phyloP scores from a whole-genome alignment of 2,329 filamentous ascomycete species.

The Dactylellina leptospora region DNA sequence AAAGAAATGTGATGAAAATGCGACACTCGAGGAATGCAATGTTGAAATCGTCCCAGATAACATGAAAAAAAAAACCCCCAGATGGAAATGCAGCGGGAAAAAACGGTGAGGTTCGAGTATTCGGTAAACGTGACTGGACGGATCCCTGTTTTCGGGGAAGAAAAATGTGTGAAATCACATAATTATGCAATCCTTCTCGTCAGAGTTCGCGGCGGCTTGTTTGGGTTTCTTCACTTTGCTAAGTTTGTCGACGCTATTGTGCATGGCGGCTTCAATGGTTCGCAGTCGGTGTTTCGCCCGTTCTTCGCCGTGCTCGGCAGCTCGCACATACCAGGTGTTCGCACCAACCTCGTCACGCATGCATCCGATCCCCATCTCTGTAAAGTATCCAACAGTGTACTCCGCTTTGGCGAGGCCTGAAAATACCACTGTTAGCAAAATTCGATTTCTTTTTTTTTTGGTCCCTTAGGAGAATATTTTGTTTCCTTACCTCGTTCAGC shows the following conservation, averaged over 20 bases:
- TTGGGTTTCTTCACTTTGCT: conserved; percentile 50
- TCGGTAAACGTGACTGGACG: neutral
- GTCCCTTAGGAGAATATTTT: neutral
- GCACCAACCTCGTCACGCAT: conserved; percentile 93
- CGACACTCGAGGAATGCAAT: conserved; percentile 1
- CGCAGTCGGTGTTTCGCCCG: conserved; percentile 85
- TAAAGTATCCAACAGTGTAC: conserved; percentile 96
- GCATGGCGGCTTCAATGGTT: conserved; percentile 84
- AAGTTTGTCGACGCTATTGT: conserved; percentile 61
- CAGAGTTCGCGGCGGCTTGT: conserved; percentile 14
- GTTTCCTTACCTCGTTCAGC: conserved; percentile 78
- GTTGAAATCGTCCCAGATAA: conserved; percentile 9
- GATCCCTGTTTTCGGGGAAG: neutral
- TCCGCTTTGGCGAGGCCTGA: conserved; percentile 72
- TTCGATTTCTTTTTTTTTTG: no score
- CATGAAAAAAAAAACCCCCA: neutral
- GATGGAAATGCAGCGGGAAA: neutral
- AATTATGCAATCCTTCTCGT: conserved; percentile 48
- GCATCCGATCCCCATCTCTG: conserved; percentile 97
- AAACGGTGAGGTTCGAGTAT: neutral
- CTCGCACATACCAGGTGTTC: conserved; percentile 98
- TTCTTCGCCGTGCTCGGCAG: conserved; percentile 89
- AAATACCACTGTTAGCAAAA: conserved; percentile 12
- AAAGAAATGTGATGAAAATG: conserved; percentile 12
- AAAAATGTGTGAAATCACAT: conserved; percentile 31